Evolutionary conservation across 164 flowering plant species (phyloP), one percentile per base, ranked within the genome.

Genomic region (Saururus chinensis): DNA sequence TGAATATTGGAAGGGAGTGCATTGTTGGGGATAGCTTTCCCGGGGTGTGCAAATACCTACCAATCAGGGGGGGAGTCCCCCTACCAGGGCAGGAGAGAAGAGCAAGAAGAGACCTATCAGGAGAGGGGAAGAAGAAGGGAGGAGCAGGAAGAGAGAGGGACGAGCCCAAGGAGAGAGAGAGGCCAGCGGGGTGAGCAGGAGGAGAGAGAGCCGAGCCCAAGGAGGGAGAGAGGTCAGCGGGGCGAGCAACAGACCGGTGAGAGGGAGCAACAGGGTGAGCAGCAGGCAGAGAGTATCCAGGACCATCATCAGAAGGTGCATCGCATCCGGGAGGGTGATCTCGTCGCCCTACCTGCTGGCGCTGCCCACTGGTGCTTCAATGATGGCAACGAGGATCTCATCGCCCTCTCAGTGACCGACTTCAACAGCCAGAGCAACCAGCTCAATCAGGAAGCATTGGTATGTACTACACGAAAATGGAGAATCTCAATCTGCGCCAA

Each of bases 241-340:
- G 42, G 42, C 42, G 42, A 40, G 42, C n/a, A n/a, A n/a, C n/a
- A n/a, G n/a, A n/a, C 49, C 49, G 11, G 42, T 6, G 42, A 40
- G 42, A 40, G 42, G 42, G 42, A 6, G 11, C 6, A 11, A 40
- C 6, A 40, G 42, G 42, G 42, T 6, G 42, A 6, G 11, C 8
- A 40, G 42, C 8, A 11, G 42, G 8, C 8, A 42, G 9, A 30
- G 60, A 61, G 60, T 9, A 40, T 19, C 23, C 17, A 68, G 30
- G 93, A 84, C 53, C 70, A 57, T 53, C 87, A 87, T 80, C 95
- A 85, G 73, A 85, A 82, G 75, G 66, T 84, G 14, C 76, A 76
- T 22, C 51, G 62, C 0, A 41, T 68, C 17, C n/a, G 58, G 8
- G 53, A 74, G 42, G 93, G 93, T 5, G 88, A 87, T 56, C 53